A percentile compares a stretch with the other conserved stretches of the same genome.
Evolutionary conservation across 2,329 filamentous ascomycete genomes (phyloP).

Genomic region (Neoscytalidium dimidiatum): DNA sequence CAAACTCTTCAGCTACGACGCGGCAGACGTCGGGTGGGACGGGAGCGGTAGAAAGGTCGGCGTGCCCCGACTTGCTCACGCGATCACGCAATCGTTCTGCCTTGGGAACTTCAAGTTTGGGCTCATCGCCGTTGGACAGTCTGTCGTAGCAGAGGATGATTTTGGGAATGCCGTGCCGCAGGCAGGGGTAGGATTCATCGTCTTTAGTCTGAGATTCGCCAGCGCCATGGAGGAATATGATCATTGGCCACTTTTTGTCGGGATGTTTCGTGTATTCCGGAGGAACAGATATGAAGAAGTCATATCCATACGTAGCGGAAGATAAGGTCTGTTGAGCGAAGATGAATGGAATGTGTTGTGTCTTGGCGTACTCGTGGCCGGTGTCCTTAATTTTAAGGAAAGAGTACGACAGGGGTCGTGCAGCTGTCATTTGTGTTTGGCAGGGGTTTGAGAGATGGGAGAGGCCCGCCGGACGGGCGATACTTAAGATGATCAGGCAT

Average conservation of each 20-base stretch:
- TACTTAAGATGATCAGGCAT: neutral
- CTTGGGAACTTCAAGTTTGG: slow-evolving; percentile 16
- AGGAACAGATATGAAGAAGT: slow-evolving; percentile 20
- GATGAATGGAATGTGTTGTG: slow-evolving; percentile 18
- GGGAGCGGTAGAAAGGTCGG: slow-evolving; percentile 6
- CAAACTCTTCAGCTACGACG: slow-evolving; percentile 22
- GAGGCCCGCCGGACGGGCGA: neutral
- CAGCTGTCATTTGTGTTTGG: neutral
- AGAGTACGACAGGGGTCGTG: neutral
- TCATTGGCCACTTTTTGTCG: slow-evolving; percentile 16
- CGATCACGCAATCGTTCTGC: slow-evolving; percentile 15
- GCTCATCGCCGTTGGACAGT: neutral
- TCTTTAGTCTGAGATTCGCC: slow-evolving; percentile 20
- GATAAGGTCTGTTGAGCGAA: slow-evolving; percentile 13
- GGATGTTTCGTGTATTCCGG: slow-evolving; percentile 2
- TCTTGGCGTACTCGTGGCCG: slow-evolving; percentile 19
- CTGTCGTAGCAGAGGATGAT: slow-evolving; percentile 22
- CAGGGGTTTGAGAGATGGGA: neutral
- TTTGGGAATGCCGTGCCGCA: slow-evolving; percentile 22
- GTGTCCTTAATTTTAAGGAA: slow-evolving; percentile 1
- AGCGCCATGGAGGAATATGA: slow-evolving; percentile 22
- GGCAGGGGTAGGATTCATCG: slow-evolving; percentile 19
- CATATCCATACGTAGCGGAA: slow-evolving; percentile 19
- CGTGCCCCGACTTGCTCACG: neutral
- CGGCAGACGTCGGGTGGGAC: slow-evolving; percentile 13